Evolutionary conservation across 1,284 basidiomycete genomes (phyloP), one percentile per base, ranked within the genome.

Genomic region (Trametes versicolor): DNA sequence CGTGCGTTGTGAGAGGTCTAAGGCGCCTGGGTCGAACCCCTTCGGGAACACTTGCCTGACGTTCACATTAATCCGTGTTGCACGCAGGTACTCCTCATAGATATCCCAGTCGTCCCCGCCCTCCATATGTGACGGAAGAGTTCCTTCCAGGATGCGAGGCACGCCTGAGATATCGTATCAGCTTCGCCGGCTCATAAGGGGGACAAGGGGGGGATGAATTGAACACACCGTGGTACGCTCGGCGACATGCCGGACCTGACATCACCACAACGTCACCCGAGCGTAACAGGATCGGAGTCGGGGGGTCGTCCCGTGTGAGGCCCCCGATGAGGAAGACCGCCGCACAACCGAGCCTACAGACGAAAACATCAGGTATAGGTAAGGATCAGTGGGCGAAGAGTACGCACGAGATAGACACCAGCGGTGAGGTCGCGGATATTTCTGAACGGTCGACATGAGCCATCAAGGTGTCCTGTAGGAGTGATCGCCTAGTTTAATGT

Each of bases 381-480:
- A 15, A 5, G 5, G 23, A 9, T 36, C 2, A 27, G 9, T 27
- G 10, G 29, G n/a, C 9, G 23, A 32, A 49, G 25, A 37, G 25
- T 1, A 36, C 90, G 73, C 71, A 96, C 93, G 95, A 97, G 54
- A 98, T 88, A 0, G 95, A 97, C 3, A 97, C 93, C 0, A 98
- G 85, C 0, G 96, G 96, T 1, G 94, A 93, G 37, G 89, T 96
- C 55, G 87, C 90, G 73, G 90, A 93, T 19, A 93, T 83, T 76
- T 98, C 96, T 21, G 95, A 95, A 25, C 93, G 91, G 78, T 98
- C 96, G 41, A 97, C 94, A 74, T 98, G 96, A 0, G 87, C 96
- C 91, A 97, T 97, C 27, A 98, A 85, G 0, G 94, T 94, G 71
- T 98, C 95, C 83, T 92, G 49, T 12, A 29, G 3, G 49, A 5